Percentiles rank a stretch among this genome's conserved stretches.
phyloP scores from a whole-genome alignment of 1,139 yeast species.

The Pichia sp. region DNA sequence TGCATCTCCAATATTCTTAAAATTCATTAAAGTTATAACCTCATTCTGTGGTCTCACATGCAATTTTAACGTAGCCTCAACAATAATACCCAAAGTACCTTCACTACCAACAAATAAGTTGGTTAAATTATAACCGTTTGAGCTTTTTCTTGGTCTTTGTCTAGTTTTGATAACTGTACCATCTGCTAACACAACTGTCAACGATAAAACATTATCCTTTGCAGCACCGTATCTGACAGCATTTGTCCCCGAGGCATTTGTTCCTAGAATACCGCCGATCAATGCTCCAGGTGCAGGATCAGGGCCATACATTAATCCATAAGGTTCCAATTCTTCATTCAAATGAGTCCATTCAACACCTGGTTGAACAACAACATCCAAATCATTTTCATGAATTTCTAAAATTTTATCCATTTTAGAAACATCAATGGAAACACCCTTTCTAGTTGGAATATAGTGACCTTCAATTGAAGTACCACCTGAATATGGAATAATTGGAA shows the following conservation, averaged over 20 bases:
- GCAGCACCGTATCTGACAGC: slow-evolving; percentile 70
- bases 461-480: slow-evolving; percentile 85
- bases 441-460: slow-evolving; percentile 67
- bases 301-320: slow-evolving; percentile 57
- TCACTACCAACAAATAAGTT: slow-evolving; percentile 61
- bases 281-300: slow-evolving; percentile 77
- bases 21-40: slow-evolving; percentile 56
- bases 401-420: slow-evolving; percentile 48
- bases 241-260: slow-evolving; percentile 68
- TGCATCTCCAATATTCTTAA: slow-evolving; percentile 49
- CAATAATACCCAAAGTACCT: slow-evolving; percentile 65
- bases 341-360: slow-evolving; percentile 65
- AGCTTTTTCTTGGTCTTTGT: slow-evolving; percentile 56
- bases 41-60: slow-evolving; percentile 51
- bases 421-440: slow-evolving; percentile 56
- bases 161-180: slow-evolving; percentile 61
- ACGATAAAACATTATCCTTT: slow-evolving; percentile 51
- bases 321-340: slow-evolving; percentile 42
- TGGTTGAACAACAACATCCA: slow-evolving; percentile 63
- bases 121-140: slow-evolving; percentile 68
- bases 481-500: slow-evolving; percentile 71
- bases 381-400: slow-evolving; percentile 47
- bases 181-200: slow-evolving; percentile 57
- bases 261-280: slow-evolving; percentile 63
- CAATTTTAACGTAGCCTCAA: slow-evolving; percentile 60